A percentile compares a stretch with the other conserved stretches of the same genome.
Conservation (phyloP, 257 asterid genomes). For the Schizonepeta tenuifolia region DNA sequence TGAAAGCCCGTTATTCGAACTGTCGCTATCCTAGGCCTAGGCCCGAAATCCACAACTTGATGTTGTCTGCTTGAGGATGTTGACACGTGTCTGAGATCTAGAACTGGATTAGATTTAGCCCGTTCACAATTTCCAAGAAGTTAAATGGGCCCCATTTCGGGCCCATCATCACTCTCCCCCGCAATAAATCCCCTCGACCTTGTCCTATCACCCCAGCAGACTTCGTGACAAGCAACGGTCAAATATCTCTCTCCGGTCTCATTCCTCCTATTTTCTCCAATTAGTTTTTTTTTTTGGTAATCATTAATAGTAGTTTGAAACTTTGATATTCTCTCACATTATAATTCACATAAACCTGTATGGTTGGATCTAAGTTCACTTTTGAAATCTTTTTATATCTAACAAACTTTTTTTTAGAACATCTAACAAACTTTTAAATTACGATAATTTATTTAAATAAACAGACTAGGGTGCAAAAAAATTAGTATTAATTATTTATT, state of each 20-base stretch:
- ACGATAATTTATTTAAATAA: too few relatives aligned
- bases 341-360: too few relatives aligned
- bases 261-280: conserved; percentile 31
- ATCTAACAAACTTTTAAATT: too few relatives aligned
- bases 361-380: too few relatives aligned
- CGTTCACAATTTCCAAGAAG: conserved; percentile 43
- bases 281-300: background rate
- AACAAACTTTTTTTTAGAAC: too few relatives aligned
- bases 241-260: conserved; percentile 29
- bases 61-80: conserved; percentile 5
- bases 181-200: conserved; percentile 45
- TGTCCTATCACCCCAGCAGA: too few relatives aligned
- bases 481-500: too few relatives aligned
- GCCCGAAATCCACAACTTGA: conserved; percentile 27
- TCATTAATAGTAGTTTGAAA: too few relatives aligned
- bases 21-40: conserved; percentile 16
- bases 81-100: conserved; percentile 30
- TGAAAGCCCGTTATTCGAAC: background rate
- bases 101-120: conserved; percentile 28
- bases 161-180: conserved; percentile 38
- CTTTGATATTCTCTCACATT: too few relatives aligned
- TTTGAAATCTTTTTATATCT: too few relatives aligned
- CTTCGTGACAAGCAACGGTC: too few relatives aligned
- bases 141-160: conserved; percentile 30
- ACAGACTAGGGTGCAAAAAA: too few relatives aligned